Base-by-base conservation (phyloP, 805 yeast species). In the Cyberlindnera petersonii region DNA sequence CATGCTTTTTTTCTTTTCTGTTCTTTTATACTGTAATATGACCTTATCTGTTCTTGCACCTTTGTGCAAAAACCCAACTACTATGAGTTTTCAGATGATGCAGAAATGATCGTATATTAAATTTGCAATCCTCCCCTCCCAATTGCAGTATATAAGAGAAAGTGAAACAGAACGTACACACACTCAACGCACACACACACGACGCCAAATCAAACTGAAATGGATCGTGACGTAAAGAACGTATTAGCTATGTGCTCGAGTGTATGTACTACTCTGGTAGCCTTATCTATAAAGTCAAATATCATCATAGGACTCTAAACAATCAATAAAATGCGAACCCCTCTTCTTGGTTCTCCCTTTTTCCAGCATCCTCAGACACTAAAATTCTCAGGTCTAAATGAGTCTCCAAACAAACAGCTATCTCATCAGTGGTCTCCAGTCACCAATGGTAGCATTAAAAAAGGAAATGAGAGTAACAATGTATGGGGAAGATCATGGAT, bases 231-330 rank as follows among this genome's bases (percentile, higher is more conserved):
- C 40, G 35, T 23, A 30, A 31, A 31, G 10, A 27, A 27, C 33
- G 38, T 19, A 30, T 17, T 11, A 19, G 20, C 19, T 15, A 23
- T 31, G 28, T 15, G 11, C 9, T 14, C 24, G 32, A 17, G 31
- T 19, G 34, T 19, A 41, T 37, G 41, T 26, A 37, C 44, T 41
- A 41, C 44, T 37, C 30, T 33, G 13, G 24, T 22, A 15, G 16
- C 11, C 10, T 33, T 26, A 26, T 28, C 10, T 28, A 28, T 21
- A 31, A n/a, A 37, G 32, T 37, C 32, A 37, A 24, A 17, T 32
- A 24, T 37, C 33, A 31, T 24, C 29, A 32, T 31, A 26, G 32
- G 37, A 38, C 37, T 38, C 20, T 33, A 38, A 38, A 27, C 34
- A 38, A 37, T 27, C 16, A 24, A 33, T 18, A 24, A 35, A 35